Conservation (phyloP, 768 basidiomycete genomes). For the Russula emetica region DNA sequence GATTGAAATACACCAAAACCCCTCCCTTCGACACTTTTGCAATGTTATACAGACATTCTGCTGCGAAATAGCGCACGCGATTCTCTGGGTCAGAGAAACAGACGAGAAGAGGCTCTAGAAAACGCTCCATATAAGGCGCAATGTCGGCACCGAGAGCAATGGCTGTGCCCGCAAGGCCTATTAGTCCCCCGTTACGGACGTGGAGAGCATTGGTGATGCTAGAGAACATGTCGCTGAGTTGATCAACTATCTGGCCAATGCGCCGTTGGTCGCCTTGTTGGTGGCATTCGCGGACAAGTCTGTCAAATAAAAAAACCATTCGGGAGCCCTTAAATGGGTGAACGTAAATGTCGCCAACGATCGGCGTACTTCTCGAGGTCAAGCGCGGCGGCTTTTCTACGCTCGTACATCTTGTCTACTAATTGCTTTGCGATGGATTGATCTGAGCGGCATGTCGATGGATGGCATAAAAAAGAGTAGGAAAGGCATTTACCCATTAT, state of each 20-base stretch:
- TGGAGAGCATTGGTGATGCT: slow-evolving; percentile 79
- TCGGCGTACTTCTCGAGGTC: slow-evolving; percentile 84
- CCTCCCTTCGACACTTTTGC: slow-evolving; percentile 97
- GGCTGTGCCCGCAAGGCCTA: slow-evolving; percentile 94
- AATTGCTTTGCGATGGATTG: slow-evolving; percentile 72
- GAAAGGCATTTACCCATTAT: slow-evolving; percentile 1
- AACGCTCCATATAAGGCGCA: slow-evolving; percentile 90
- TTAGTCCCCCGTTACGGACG: slow-evolving; percentile 89
- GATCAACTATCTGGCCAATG: slow-evolving; percentile 86
- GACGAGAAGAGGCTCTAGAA: slow-evolving; percentile 79
- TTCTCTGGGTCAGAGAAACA: slow-evolving; percentile 95
- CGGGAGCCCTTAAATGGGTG: slow-evolving; percentile 1
- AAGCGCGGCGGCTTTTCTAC: slow-evolving; percentile 90
- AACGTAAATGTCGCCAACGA: neutral
- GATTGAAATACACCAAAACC: slow-evolving; percentile 94
- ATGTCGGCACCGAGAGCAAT: slow-evolving; percentile 94
- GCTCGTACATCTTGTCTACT: slow-evolving; percentile 94
- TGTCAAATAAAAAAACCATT: slow-evolving; percentile 32
- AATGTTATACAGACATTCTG: slow-evolving; percentile 97
- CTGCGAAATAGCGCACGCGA: slow-evolving; percentile 94
- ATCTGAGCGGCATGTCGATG: slow-evolving; percentile 45
- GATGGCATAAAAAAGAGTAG: neutral
- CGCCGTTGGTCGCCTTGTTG: slow-evolving; percentile 75
- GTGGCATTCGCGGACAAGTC: slow-evolving; percentile 83
- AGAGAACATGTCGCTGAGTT: slow-evolving; percentile 91